Evolutionary conservation across 768 basidiomycete genomes (phyloP), one percentile per base, ranked within the genome.

Genomic region (Boletus vermiculosoides): DNA sequence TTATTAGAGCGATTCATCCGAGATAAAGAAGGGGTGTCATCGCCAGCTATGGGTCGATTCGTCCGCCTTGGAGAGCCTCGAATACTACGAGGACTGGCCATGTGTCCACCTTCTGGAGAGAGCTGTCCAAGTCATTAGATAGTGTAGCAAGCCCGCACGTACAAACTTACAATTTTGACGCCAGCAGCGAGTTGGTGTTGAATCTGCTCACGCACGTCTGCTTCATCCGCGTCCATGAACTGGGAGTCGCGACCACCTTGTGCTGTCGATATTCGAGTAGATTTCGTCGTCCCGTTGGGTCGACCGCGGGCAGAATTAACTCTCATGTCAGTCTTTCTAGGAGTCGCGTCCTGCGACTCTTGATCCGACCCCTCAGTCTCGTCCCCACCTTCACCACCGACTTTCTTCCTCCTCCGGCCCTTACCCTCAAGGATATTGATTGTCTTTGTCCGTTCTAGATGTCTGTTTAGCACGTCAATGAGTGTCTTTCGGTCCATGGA

Each of bases 181-280:
- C 89, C 92, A 54, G 85, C 86, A 34, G 82, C 86, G 31, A 95
- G 73, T 58, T 91, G 91, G 59, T 90, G 86, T 66, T 94, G 90
- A 45, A 96, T 90, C 69, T 95, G 92, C 65, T 90, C 87, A 61
- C 89, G 83, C 9, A 90, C 91, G 62, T 87, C 79, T 13, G 82
- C 85, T 52, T 92, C 91, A 62, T 94, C 91, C 4, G 92, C 92
- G 70, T 94, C 92, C 87, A 92, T 87, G 66, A 93, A 93, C 64
- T 92, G 92, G 12, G 92, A 93, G 3, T 80, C 79, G 7, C 83
- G 82, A 18, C 84, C 84, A 65, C 73, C 78, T 50, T 78, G 78
- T 2, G 65, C 67, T 30, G 72, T 72, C 5, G 81, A 79, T 25
- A 60, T 60, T 40, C 82, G 78, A 28, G 74, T 61, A 30, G 73